These are phyloP conservation scores for Austroboletus rostrupii DNA, from an alignment of 1,284 basidiomycete species.

Conservation along the genomic window DNA sequence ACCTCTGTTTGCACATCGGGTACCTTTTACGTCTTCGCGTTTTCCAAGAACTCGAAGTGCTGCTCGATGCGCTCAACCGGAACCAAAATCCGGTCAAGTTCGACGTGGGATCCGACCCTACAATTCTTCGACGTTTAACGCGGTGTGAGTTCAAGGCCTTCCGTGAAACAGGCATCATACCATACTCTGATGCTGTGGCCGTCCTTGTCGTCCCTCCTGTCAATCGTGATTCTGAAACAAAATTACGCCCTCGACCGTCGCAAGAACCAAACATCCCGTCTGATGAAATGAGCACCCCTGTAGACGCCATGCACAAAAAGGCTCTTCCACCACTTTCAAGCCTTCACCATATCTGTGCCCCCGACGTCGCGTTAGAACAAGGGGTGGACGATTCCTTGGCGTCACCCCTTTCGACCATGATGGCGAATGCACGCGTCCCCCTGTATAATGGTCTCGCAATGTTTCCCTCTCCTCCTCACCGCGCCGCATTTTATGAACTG, in stretches of 20 bases:
- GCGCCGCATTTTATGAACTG: slow-evolving; percentile 50
- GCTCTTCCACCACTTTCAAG: slow-evolving; percentile 39
- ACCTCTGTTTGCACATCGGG: slow-evolving; percentile 50
- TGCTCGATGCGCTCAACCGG: slow-evolving; percentile 33
- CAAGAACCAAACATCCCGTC: slow-evolving; percentile 25
- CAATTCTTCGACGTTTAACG: slow-evolving; percentile 58
- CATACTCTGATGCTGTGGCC: slow-evolving; percentile 53
- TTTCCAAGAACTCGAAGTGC: slow-evolving; percentile 65
- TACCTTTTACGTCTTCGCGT: slow-evolving; percentile 68
- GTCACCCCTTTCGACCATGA: slow-evolving; percentile 18
- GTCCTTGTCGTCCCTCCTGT: slow-evolving; percentile 68
- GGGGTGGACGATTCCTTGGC: slow-evolving; percentile 10
- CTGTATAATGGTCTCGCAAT: slow-evolving; percentile 62
- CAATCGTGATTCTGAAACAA: slow-evolving; percentile 51
- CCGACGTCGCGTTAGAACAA: not conserved
- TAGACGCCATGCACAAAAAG: slow-evolving; percentile 14
- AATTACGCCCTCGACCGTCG: slow-evolving; percentile 42
- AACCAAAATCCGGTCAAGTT: slow-evolving; percentile 7
- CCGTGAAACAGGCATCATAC: slow-evolving; percentile 44
- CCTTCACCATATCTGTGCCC: slow-evolving; percentile 17
- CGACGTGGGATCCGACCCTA: slow-evolving; percentile 9
- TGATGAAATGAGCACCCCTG: slow-evolving; percentile 6
- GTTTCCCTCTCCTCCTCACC: slow-evolving; percentile 57
- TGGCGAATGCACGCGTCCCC: slow-evolving; percentile 50
- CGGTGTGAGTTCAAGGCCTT: slow-evolving; percentile 53